Base-by-base conservation (phyloP, 257 asterid genomes). In the Henckelia pumila region DNA sequence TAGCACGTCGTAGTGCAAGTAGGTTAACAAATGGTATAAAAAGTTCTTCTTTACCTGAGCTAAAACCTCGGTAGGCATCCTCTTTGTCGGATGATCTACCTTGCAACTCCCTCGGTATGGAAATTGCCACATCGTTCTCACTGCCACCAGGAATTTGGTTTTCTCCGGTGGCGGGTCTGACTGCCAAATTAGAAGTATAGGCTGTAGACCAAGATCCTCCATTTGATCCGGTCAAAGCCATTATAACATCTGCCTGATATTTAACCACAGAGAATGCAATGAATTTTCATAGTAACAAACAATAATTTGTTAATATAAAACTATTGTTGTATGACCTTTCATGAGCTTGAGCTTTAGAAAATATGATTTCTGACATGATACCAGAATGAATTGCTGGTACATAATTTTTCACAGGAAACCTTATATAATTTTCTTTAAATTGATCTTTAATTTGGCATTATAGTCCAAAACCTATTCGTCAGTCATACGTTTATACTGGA, bases 201-300 rank as follows among this genome's bases (percentile, higher is more conserved):
- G 84, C 77, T 25, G 98, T 89, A 13, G 95, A 89, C 98, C 96
- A 82, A 28, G 84, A 79, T 72, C 84, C 87, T 75, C 87, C 87
- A 20, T 71, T 82, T 33, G 82, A 82, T 37, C 84, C 84, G 28
- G 87, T 84, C 26, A 82, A 73, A 22, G 84, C 76, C 87, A 82
- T 82, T 74, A 82, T 82, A 26, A 77, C 73, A 75, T 82, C 82
- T 62, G 87, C 98, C 98, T 89, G 88, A 76, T 66, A 75, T 67
- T 59, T 37, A 26, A 71, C 61, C 22, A 69, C 25, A 65, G 64
- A 59, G 61, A 58, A 37, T 26, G 59, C 30, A 6, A 52, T 4
- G 5, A 14, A 35, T 35, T 35, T 35, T 11, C 47, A 35, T 16
- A 40, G 19, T 37, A 37, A 9, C 52, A 40, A 40, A 40, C 52